Evolutionary conservation across 2,329 filamentous ascomycete species (phyloP), one percentile per base, ranked within the genome.

Genomic region (Pyricularia grisea): DNA sequence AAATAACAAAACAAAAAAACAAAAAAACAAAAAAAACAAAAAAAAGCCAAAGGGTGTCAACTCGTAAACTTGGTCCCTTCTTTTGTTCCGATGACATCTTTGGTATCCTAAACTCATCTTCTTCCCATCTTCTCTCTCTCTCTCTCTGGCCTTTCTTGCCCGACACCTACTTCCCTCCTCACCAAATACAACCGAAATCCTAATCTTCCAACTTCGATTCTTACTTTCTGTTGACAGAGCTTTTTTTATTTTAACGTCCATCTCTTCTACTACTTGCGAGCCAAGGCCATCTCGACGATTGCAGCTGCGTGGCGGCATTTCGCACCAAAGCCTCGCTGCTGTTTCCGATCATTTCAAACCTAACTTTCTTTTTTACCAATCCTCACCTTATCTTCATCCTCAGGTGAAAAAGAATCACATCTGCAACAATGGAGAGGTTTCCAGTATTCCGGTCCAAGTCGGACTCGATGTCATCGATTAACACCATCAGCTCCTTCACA

Each of bases 401-500:
- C 12, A 4, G 23, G 23, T n/a, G n/a, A n/a, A 2, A 10, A 2
- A 33, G 28, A 27, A 28, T 27, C 23, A 27, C 60, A 64, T 27
- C 28, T 10, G 30, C 27, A 28, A 66, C 10, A 11, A 61, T 67
- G 33, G 66, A 67, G 9, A 33, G 20, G 28, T 23, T 30, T 10
- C 55, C 66, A 31, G 17, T 66, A 2, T 67, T 67, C 25, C 36
- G 66, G 28, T 28, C 55, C 14, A 61, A 67, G 20, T 67, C 66
- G 25, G 55, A 67, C 66, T 67, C 50, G 12, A 31, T 63, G 11
- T 67, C 66, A 20, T 67, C 66, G 14, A 25, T 58, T 2, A 71
- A 70, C 7, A 72, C 69, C 33, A 69, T 69, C 20, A 65, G 69
- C 23, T 72, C 70, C 17, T 66, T 64, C 50, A 70, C 33, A 31